Percentiles rank a stretch among this genome's conserved stretches.
Conservation (phyloP, 495 filamentous ascomycete species). For the Neurospora discreta region DNA sequence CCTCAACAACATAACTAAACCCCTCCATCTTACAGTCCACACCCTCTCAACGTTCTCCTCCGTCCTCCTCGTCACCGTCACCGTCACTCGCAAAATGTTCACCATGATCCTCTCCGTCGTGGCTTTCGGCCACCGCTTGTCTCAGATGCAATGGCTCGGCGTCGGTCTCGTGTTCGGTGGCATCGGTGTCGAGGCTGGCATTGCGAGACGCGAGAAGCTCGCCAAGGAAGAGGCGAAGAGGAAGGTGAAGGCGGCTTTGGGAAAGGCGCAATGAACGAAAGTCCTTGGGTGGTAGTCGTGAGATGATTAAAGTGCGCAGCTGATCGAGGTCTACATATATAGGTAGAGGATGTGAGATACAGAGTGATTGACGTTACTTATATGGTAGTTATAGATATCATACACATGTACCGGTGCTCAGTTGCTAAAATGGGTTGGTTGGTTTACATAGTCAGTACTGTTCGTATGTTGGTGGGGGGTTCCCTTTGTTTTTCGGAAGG, state of each 20-base stretch:
- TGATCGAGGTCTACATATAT: neutral
- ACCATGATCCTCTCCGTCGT: conserved; percentile 95
- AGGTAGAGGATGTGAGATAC: neutral
- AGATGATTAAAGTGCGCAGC: neutral
- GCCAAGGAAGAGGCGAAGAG: conserved; percentile 64
- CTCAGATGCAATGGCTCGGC: conserved; percentile 76
- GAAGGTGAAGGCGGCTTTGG: conserved; percentile 29
- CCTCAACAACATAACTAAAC: no score
- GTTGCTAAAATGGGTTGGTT: neutral
- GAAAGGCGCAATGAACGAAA: conserved; percentile 21
- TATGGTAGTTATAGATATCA: neutral
- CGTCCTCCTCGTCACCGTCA: conserved; percentile 87
- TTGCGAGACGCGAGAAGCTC: conserved; percentile 72
- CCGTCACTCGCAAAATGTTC: conserved; percentile 96
- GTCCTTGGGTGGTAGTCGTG: no score
- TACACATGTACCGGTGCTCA: neutral
- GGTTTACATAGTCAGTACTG: neutral
- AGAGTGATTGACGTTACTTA: neutral
- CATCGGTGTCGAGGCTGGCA: conserved; percentile 78
- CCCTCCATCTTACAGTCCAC: conserved; percentile 46
- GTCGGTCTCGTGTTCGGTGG: conserved; percentile 90
- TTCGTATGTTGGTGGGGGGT: no score
- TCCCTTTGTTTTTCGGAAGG: no score
- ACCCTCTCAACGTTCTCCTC: conserved; percentile 86
- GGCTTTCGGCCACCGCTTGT: conserved; percentile 83